Conservation (phyloP, 345 rosid species). For the Sonneratia caseolaris region DNA sequence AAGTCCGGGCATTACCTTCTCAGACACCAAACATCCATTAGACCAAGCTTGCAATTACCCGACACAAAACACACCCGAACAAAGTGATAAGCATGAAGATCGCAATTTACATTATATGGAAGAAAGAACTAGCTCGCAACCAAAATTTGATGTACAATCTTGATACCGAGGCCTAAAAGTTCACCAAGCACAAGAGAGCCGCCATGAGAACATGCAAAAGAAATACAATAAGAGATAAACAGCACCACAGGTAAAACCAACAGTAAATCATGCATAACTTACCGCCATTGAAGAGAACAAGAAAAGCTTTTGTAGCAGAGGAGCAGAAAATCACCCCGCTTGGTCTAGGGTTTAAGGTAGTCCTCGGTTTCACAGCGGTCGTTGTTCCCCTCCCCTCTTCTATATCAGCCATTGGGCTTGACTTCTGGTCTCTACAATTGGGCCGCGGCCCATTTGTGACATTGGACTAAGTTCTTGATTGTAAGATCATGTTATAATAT, state of each 20-base stretch:
- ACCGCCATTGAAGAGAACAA: no score
- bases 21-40: background rate
- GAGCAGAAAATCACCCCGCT: no score
- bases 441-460: no score
- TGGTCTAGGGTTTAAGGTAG: no score
- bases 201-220: background rate
- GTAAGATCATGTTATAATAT: no score
- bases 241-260: no score
- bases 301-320: no score
- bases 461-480: no score
- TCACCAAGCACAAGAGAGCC: background rate
- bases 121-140: background rate
- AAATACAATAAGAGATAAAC: background rate
- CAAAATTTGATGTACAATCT: background rate
- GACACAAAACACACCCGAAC: background rate
- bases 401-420: no score
- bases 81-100: background rate
- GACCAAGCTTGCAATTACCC: background rate
- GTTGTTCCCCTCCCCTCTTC: background rate
- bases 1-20: background rate
- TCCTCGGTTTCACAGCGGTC: background rate
- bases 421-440: no score
- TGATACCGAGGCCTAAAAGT: background rate
- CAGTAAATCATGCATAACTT: no score
- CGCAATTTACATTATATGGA: background rate